Percentiles rank a stretch among this genome's conserved stretches.
Conservation (phyloP, 768 basidiomycete species). For the Boletus eberwhitei region DNA sequence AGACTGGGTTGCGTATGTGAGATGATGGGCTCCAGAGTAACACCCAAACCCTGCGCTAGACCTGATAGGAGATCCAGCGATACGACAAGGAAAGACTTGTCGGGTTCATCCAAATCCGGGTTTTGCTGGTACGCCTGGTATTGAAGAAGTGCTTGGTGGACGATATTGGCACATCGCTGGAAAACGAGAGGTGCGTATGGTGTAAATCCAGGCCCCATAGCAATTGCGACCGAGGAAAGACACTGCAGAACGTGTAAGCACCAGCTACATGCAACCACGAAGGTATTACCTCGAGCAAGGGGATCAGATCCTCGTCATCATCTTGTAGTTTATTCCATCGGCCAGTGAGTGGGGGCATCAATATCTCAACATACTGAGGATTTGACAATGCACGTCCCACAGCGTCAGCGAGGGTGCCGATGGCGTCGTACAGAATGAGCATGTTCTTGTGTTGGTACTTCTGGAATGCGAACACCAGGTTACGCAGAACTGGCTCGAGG, state of each 20-base stretch:
- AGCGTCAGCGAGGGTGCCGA: slow-evolving; percentile 95
- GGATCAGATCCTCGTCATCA: slow-evolving; percentile 89
- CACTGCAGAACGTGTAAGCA: slow-evolving; percentile 53
- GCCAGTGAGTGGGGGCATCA: slow-evolving; percentile 92
- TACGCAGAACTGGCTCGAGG: slow-evolving; percentile 91
- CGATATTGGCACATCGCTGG: slow-evolving; percentile 84
- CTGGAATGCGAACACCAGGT: slow-evolving; percentile 92
- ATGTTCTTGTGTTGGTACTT: slow-evolving; percentile 99
- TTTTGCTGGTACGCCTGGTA: slow-evolving; percentile 89
- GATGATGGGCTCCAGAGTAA: slow-evolving; percentile 72
- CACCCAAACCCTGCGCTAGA: slow-evolving; percentile 89
- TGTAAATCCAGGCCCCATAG: slow-evolving; percentile 85
- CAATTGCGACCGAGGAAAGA: slow-evolving; percentile 95
- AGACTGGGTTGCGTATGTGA: slow-evolving; percentile 69
- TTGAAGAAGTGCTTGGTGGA: slow-evolving; percentile 75
- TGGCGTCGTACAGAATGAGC: slow-evolving; percentile 97
- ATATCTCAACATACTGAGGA: slow-evolving; percentile 82
- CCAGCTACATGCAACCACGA: background rate
- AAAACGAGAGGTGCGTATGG: slow-evolving; percentile 90
- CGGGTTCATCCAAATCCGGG: slow-evolving; percentile 90
- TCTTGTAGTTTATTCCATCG: slow-evolving; percentile 91
- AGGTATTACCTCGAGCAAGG: slow-evolving; percentile 80
- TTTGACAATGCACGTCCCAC: slow-evolving; percentile 88
- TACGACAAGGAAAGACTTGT: slow-evolving; percentile 96
- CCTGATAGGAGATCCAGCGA: slow-evolving; percentile 96